Base-by-base conservation (phyloP, 2,329 filamentous ascomycete species). In the Diaporthe sp. region DNA sequence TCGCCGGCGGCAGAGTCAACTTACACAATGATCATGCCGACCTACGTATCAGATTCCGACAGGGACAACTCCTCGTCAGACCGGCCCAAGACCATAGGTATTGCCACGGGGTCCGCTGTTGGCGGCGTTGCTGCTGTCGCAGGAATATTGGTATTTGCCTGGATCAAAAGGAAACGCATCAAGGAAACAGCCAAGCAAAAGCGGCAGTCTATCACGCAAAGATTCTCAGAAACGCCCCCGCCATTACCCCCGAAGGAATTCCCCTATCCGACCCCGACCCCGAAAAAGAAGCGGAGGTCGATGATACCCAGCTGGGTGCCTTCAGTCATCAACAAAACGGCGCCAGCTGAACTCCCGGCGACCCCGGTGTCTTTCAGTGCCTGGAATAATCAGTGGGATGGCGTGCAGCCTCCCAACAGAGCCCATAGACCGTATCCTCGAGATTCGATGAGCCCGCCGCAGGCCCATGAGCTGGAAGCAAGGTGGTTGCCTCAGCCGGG, bases 51-150 rank as follows among this genome's bases (percentile, higher is more conserved):
- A 10, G 20, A 31, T 20, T 28, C 57, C 28, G 47, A 61, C 39
- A 65, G 42, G 20, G 39, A 37, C 31, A 34, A 10, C 25, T 72
- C 73, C 15, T 76, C 75, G 22, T 67, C 73, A 28, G 39, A 57
- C 60, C 51, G 37, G 17, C 58, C 63, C 17, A 58, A 15, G 37
- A 73, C 61, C 4, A 75, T 76, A 31, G 75, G 51, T 7, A 76
- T 76, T 39, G 75, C 75, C 17, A 37, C 73, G n/a, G 75, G 75
- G 6, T 76, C 75, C 44, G 68, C 75, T 51, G 73, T 74, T 15
- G 75, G 37, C 39, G 75, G 73, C n/a, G 42, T 73, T 7, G 57
- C 70, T 31, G 71, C 53, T 53, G 58, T 76, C 17, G 71, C 42
- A 22, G 75, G 61, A 22, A 65, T 75, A 15, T 28, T 76, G n/a